Percentiles rank a stretch among this genome's conserved stretches.
These are phyloP conservation scores for Pichia sp. DNA, from an alignment of 1,139 yeast species.

Conservation along the genomic window DNA sequence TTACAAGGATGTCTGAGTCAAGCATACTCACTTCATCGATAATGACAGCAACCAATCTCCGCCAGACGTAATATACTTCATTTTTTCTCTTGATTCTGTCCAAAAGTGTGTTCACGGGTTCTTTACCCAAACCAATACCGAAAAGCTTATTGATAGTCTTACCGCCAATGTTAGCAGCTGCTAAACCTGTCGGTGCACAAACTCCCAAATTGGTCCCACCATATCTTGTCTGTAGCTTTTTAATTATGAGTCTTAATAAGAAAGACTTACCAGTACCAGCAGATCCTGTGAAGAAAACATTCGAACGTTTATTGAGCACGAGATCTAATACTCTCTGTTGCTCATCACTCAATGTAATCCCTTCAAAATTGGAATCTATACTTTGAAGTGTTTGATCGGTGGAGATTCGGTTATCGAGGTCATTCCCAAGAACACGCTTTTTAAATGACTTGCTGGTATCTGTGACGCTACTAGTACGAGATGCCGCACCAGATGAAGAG, in stretches of 20 bases:
- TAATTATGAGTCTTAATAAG: slow-evolving; percentile 54
- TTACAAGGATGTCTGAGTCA: slow-evolving; percentile 59
- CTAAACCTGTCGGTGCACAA: slow-evolving; percentile 89
- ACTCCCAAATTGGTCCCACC: slow-evolving; percentile 57
- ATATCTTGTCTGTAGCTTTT: slow-evolving; percentile 32
- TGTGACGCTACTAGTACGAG: background rate
- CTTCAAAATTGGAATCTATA: slow-evolving; percentile 31
- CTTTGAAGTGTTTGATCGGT: slow-evolving; percentile 6
- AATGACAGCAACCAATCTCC: slow-evolving; percentile 50
- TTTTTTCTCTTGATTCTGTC: slow-evolving; percentile 35
- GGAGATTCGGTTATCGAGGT: too few relatives aligned
- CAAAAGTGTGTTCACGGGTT: slow-evolving; percentile 33
- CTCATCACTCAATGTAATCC: slow-evolving; percentile 30
- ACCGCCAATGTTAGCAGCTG: slow-evolving; percentile 85
- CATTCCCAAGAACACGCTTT: too few relatives aligned
- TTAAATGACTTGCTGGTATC: too few relatives aligned
- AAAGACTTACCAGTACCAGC: slow-evolving; percentile 89
- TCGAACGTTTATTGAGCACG: slow-evolving; percentile 42
- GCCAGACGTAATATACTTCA: slow-evolving; percentile 44
- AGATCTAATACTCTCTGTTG: slow-evolving; percentile 45
- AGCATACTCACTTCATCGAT: slow-evolving; percentile 85
- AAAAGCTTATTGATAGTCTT: slow-evolving; percentile 71
- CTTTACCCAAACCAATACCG: slow-evolving; percentile 69
- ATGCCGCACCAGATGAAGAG: background rate
- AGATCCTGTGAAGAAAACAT: slow-evolving; percentile 68